These are phyloP conservation scores for Colletotrichum melonis DNA, from an alignment of 2,329 filamentous ascomycete genomes.

Conservation along the genomic window DNA sequence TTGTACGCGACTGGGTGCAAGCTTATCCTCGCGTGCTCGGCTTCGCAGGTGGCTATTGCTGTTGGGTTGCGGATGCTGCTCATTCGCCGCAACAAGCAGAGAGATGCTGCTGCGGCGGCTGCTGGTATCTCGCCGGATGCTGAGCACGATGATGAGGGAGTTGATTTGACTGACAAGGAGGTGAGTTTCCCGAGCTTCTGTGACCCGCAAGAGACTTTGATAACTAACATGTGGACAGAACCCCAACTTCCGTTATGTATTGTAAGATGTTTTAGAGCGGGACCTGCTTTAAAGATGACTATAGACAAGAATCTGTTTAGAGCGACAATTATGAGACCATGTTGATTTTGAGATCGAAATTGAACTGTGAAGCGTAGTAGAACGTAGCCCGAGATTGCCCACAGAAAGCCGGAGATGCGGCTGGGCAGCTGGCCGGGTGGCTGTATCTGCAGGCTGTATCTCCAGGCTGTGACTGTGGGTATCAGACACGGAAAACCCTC, in stretches of 20 bases:
- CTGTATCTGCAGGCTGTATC: too few species aligned
- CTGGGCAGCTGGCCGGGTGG: not conserved
- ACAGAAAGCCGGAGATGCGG: not conserved
- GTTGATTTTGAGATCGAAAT: not conserved
- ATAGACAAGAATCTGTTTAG: not conserved
- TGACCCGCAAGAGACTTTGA: not conserved
- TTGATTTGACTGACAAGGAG: conserved; percentile 53
- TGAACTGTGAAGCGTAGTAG: not conserved
- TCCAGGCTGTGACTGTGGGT: too few species aligned
- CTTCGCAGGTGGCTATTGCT: conserved; percentile 52
- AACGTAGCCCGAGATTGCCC: not conserved
- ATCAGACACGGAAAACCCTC: too few species aligned
- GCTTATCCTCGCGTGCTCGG: conserved; percentile 59
- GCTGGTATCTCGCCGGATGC: conserved; percentile 18
- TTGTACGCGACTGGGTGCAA: conserved; percentile 64
- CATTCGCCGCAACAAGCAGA: conserved; percentile 50
- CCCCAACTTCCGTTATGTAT: conserved; percentile 43
- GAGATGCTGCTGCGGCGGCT: conserved; percentile 45
- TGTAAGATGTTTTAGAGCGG: conserved; percentile 23
- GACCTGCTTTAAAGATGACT: not conserved
- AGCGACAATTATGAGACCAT: not conserved
- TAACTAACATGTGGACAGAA: conserved; percentile 37
- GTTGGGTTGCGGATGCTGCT: conserved; percentile 48
- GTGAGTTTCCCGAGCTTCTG: conserved; percentile 34
- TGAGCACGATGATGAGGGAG: conserved; percentile 41